These are phyloP conservation scores for Euphrasia arctica DNA, from an alignment of 305 asterid genomes.

Conservation along the genomic window DNA sequence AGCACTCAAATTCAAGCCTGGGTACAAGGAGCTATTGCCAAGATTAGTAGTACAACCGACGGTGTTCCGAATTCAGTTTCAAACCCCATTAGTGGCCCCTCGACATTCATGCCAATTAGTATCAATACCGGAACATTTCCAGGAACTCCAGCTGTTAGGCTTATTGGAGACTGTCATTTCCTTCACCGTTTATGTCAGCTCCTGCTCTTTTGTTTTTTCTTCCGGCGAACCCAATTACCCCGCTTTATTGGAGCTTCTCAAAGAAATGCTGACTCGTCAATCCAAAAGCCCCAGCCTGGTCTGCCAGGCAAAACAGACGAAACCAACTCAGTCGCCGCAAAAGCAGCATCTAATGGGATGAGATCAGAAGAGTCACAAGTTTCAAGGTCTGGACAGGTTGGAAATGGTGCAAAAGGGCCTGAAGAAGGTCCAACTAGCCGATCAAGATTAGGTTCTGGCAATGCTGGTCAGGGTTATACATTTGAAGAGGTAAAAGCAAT, in stretches of 20 bases:
- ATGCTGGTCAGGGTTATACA: conserved; percentile 99
- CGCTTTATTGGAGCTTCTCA: conserved; percentile 74
- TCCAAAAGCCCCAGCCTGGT: conserved; percentile 67
- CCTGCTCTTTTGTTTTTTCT: conserved; percentile 91
- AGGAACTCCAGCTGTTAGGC: conserved; percentile 99
- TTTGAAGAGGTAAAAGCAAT: conserved; percentile 79
- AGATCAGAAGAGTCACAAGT: conserved; percentile 67
- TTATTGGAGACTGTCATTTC: conserved; percentile 97
- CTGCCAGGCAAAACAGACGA: conserved; percentile 72
- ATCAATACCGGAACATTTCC: conserved; percentile 99
- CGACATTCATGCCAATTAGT: conserved; percentile 93
- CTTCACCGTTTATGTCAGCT: conserved; percentile 96
- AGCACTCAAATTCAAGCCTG: conserved; percentile 94
- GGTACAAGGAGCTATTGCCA: conserved; percentile 99
- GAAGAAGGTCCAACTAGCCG: conserved; percentile 91
- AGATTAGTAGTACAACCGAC: conserved; percentile 84
- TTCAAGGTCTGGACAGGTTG: conserved; percentile 60
- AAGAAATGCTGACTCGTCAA: conserved; percentile 74
- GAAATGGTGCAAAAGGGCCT: conserved; percentile 63
- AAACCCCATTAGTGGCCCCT: conserved; percentile 79
- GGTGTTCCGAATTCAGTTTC: conserved; percentile 85
- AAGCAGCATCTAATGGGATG: conserved; percentile 43
- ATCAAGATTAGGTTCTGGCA: conserved; percentile 92
- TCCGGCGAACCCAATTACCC: conserved; percentile 84
- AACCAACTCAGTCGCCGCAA: conserved; percentile 51